Base-by-base conservation (phyloP, 202 grass and related monocot genomes). In the Eragrostis tef region DNA sequence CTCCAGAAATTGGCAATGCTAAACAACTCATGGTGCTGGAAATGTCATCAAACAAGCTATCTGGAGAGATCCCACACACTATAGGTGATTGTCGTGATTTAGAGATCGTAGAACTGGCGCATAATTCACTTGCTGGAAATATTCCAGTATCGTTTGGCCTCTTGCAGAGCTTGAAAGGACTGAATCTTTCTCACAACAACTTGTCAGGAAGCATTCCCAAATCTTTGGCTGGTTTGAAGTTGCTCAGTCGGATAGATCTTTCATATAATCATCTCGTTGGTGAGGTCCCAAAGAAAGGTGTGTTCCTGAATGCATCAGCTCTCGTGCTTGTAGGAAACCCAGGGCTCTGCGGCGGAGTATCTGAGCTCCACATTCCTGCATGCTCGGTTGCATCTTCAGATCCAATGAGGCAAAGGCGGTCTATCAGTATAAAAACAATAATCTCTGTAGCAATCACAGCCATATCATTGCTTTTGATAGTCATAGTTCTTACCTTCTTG, bases 221-320 rank as follows among this genome's bases (percentile, higher is more conserved):
- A n/a, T 79, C 46, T 20, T 45, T 79, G 22, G 56, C 1, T 20
- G 3, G n/a, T 9, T 48, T 79, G 17, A 58, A 19, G 15, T 31
- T 8, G 45, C 67, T 85, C 52, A 46, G 16, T 10, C 71, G 62
- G 29, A 21, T 79, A 39, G 75, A 85, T 60, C 9, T 85, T 16
- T 85, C 83, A 51, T 79, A 51, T 19, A 85, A 85, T 43, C 65
- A 72, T 64, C 74, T 85, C 56, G 56, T 52, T 7, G 44, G 74
- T 75, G 74, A 79, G 45, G 56, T 85, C 3, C 65, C 83, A 53
- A 11, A 14, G 41, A 50, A 56, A 19, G 79, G 86, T 6, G 20
- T 88, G 21, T 92, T 89, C 73, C 67, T 19, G 7, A 88, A 88
- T 73, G 54, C 68, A n/a, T 73, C 51, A n/a, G 59, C 17, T 4